Base-by-base conservation (phyloP, 176 grass and related monocot genomes). In the Carex myosuroides region DNA sequence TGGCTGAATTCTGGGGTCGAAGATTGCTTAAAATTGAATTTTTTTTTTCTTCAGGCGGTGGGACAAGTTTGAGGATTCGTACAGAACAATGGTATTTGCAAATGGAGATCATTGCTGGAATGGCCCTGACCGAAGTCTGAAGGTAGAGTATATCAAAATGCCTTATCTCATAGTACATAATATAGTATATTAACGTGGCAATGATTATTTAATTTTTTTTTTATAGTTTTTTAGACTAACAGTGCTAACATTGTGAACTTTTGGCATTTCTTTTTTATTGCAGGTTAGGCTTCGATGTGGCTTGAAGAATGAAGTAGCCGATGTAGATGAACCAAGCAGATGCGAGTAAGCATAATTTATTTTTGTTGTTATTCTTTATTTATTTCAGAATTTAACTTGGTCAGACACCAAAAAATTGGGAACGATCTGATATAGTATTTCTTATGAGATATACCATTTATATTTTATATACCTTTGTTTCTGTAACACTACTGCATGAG, bases 81-180 rank as follows among this genome's bases (percentile, higher is more conserved):
- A 95, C 70, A 87, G 93, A 82, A n/a, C 92, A 66, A 89, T 99
- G 96, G 69, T 75, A 73, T 99, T 99, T 72, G 85, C 91, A 41
- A 95, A 87, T 67, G 96, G 96, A 83, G 93, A 99, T 80, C 91
- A 5, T 41, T 99, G 96, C 86, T 99, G 96, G 96, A 99, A 95
- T 85, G 96, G 96, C 30, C 96, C 96, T 18, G 86, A 99, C 82
- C 80, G 96, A 93, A 95, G 96, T 85, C 56, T 99, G 8, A 99
- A 92, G 91, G 91, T 99, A 87, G 57, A 77, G 12, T 7, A 60
- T 82, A 12, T 29, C 53, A 37, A 70, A 85, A 42, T 1, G 60
- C 59, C 32, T 67, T 35, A 65, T 65, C 60, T 84, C 76, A 63
- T 48, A 61, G 13, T 50, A 54, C 26, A 18, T 44, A 10, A 79